phyloP scores from a whole-genome alignment of 768 basidiomycete genomes.

The Leccinum ochraceum region DNA sequence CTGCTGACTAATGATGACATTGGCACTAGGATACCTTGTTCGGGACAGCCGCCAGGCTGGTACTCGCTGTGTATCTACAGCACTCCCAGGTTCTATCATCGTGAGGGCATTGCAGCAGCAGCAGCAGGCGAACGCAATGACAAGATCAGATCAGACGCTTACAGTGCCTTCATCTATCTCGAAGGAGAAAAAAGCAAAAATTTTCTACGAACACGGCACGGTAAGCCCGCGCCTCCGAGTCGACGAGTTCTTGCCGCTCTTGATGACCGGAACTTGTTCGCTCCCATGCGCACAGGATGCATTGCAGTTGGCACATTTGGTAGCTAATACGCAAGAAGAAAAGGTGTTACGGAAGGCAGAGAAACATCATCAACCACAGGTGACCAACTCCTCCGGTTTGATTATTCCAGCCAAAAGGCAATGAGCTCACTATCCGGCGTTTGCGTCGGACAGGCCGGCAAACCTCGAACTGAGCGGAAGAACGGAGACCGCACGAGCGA shows the following conservation, averaged over 20 bases:
- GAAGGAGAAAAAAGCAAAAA: constrained; percentile 30
- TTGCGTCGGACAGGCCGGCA: constrained; percentile 24
- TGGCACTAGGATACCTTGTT: neutral
- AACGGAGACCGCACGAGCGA: constrained; percentile 28
- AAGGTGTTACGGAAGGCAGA: constrained; percentile 41
- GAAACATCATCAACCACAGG: constrained; percentile 44
- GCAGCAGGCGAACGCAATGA: constrained; percentile 21
- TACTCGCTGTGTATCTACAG: neutral
- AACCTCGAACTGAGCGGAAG: constrained; percentile 30
- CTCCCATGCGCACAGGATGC: constrained; percentile 41
- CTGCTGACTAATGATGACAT: constrained; percentile 24
- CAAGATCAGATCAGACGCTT: constrained; percentile 26
- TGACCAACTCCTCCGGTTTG: constrained; percentile 15
- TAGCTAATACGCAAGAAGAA: constrained; percentile 48
- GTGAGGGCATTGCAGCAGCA: constrained; percentile 10
- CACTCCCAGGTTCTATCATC: constrained; percentile 23
- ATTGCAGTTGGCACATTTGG: constrained; percentile 46
- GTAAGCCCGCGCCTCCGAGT: constrained; percentile 23
- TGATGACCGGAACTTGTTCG: constrained; percentile 23
- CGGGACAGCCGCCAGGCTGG: neutral
- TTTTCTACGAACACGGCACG: constrained; percentile 35
- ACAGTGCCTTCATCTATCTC: constrained; percentile 24
- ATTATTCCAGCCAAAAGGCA: constrained; percentile 19
- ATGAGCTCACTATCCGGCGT: constrained; percentile 17
- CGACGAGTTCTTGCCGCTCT: constrained; percentile 13